Evolutionary conservation across 768 basidiomycete species (phyloP).

Genomic region (Tricholoma matsutake): DNA sequence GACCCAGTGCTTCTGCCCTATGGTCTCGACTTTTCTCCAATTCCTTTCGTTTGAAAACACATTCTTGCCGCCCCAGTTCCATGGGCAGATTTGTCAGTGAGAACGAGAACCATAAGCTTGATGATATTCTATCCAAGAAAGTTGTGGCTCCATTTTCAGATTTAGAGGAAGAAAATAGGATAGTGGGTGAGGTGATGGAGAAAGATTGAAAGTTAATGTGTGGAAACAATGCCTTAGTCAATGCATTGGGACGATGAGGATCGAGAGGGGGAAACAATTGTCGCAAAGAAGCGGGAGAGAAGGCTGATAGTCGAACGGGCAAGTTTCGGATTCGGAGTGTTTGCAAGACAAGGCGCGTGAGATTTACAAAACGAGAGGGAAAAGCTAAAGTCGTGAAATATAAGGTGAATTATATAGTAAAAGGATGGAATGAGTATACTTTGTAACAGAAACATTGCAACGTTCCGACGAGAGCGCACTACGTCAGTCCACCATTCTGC

Average conservation of each 20-base stretch:
- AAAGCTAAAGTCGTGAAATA: conserved; percentile 35
- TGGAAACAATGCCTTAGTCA: conserved; percentile 64
- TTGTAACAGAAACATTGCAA: conserved; percentile 71
- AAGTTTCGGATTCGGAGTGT: conserved; percentile 42
- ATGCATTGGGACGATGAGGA: conserved; percentile 44
- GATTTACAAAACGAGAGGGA: conserved; percentile 38
- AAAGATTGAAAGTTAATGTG: conserved; percentile 34
- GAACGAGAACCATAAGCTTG: conserved; percentile 18
- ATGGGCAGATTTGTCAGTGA: conserved; percentile 48
- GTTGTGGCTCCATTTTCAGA: conserved; percentile 2
- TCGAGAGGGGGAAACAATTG: conserved; percentile 45
- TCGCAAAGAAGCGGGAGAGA: conserved; percentile 46
- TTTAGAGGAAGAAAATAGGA: conserved; percentile 10
- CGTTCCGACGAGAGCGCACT: conserved; percentile 53
- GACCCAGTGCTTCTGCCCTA: conserved; percentile 65
- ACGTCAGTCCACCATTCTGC: conserved; percentile 84
- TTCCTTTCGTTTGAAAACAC: conserved; percentile 51
- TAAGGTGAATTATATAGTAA: background rate
- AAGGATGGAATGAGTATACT: conserved; percentile 45
- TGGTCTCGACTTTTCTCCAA: conserved; percentile 66
- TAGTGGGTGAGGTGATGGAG: conserved; percentile 17
- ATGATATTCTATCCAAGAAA: conserved; percentile 9
- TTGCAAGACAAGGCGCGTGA: conserved; percentile 37
- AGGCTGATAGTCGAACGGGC: conserved; percentile 42
- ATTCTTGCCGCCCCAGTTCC: conserved; percentile 65